Conservation (phyloP, 2,329 filamentous ascomycete genomes). For the Endoconidiophora polonica region DNA sequence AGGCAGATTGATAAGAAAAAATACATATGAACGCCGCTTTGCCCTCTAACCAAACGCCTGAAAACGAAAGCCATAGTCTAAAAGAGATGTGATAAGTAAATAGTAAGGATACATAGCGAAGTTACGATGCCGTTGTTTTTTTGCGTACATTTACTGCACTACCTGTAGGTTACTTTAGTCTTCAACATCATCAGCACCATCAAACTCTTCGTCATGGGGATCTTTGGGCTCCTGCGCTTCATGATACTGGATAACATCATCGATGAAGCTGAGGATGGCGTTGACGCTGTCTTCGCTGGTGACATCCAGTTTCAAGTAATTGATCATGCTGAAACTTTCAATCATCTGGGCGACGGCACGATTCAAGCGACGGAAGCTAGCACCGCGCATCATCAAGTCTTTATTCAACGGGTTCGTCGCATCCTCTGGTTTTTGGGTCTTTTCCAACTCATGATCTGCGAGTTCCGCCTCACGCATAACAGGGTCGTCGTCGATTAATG, state of each 20-base stretch:
- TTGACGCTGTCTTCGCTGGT: constrained; percentile 85
- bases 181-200: constrained; percentile 25
- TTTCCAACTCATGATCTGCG: constrained; percentile 47
- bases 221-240: constrained; percentile 86
- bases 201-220: constrained; percentile 42
- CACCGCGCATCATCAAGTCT: constrained; percentile 60
- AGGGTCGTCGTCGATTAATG: constrained; percentile 66
- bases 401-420: constrained; percentile 42
- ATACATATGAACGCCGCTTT: constrained; percentile 1
- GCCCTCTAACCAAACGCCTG: constrained; percentile 1
- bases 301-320: constrained; percentile 75
- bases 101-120: too few species aligned
- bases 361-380: constrained; percentile 69
- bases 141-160: too few species aligned
- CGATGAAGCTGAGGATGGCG: constrained; percentile 74
- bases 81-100: background rate
- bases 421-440: constrained; percentile 27
- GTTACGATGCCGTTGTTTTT: too few species aligned
- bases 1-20: background rate
- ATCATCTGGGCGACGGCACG: constrained; percentile 79
- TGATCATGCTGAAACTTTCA: constrained; percentile 96
- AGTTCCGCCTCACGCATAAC: constrained; percentile 24
- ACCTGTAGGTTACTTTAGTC: background rate
- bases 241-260: constrained; percentile 84
- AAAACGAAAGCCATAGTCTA: background rate